Base-by-base conservation (phyloP, 2,329 filamentous ascomycete genomes). In the Ophiobolus disseminans region DNA sequence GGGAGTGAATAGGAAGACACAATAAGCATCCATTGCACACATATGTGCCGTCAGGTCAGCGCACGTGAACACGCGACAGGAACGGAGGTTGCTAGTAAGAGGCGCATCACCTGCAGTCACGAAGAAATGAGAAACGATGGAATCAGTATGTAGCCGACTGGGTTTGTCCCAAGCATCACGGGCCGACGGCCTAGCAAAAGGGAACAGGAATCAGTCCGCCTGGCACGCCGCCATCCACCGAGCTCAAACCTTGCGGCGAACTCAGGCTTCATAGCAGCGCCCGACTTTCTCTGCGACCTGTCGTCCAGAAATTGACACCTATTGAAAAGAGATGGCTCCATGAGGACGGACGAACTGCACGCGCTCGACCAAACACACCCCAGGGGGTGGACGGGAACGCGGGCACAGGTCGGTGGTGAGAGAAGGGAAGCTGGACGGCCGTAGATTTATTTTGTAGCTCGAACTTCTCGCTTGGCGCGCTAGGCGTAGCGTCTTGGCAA, bases 301-400 rank as follows among this genome's bases (percentile, higher is more conserved):
- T 96, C 90, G 89, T 91, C 90, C 86, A 88, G 89, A 92, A 80
- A 90, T 88, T 86, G 82, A 89, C 87, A 91, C 85, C 89, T 86
- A 75, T 67, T 36, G 69, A 63, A 69, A 49, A 59, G 86, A 90
- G 88, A 86, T 87, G 91, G 89, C 89, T 86, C 90, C 73, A 66
- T 72, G 57, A 57, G 78, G 45, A 83, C 85, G 68, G 90, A 90
- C 89, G 89, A 93, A 85, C 86, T 93, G 89, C 85, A 82, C 84
- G 89, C 83, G 77, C 83, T 92, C 89, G 76, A 93, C 90, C 86
- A 83, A 80, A 82, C 83, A 80, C 81, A 78, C 68, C 72, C 65
- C 59, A 60, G 59, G 68, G 62, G 68, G 65, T 75, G 79, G 78
- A 73, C 88, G 83, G 88, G 90, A 93, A 78, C 78, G 85, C 86